A percentile compares a stretch with the other conserved stretches of the same genome.
Conservation (phyloP, 495 filamentous ascomycete genomes). For the Glutinoglossum americanum region DNA sequence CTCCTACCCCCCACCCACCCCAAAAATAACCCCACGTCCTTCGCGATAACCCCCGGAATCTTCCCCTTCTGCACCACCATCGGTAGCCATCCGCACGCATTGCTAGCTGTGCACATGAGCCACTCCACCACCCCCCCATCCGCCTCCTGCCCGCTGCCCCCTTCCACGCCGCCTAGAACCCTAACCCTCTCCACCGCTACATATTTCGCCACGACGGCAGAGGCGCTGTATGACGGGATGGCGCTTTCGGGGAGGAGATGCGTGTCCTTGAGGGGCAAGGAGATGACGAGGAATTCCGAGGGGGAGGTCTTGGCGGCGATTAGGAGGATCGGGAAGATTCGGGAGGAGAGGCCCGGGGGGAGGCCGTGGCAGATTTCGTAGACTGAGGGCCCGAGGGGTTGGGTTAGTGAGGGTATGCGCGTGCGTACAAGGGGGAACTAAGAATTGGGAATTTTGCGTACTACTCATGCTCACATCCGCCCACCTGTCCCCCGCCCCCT, state of each 20-base stretch:
- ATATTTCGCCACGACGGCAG: slow-evolving; percentile 20
- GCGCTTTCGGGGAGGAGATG: slow-evolving; percentile 2
- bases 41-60: slow-evolving; percentile 40
- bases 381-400: slow-evolving; percentile 6
- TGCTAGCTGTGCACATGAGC: slow-evolving; percentile 50
- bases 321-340: slow-evolving; percentile 33
- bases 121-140: slow-evolving; percentile 26
- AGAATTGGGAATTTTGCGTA: slow-evolving; percentile 16
- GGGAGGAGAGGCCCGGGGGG: slow-evolving; percentile 25
- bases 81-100: slow-evolving; percentile 44
- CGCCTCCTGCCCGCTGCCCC: neutral
- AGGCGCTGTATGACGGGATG: neutral
- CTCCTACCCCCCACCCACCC: slow-evolving; percentile 38
- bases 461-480: slow-evolving; percentile 28
- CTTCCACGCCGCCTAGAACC: slow-evolving; percentile 2
- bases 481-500: slow-evolving; percentile 22
- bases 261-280: slow-evolving; percentile 15
- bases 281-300: slow-evolving; percentile 12
- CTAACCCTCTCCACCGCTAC: slow-evolving; percentile 38
- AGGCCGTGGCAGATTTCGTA: slow-evolving; percentile 30
- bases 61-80: slow-evolving; percentile 44
- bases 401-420: neutral
- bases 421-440: neutral
- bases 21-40: slow-evolving; percentile 51
- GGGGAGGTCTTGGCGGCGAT: slow-evolving; percentile 15